Conservation (phyloP, 257 asterid species). For the Solanum pennellii region DNA sequence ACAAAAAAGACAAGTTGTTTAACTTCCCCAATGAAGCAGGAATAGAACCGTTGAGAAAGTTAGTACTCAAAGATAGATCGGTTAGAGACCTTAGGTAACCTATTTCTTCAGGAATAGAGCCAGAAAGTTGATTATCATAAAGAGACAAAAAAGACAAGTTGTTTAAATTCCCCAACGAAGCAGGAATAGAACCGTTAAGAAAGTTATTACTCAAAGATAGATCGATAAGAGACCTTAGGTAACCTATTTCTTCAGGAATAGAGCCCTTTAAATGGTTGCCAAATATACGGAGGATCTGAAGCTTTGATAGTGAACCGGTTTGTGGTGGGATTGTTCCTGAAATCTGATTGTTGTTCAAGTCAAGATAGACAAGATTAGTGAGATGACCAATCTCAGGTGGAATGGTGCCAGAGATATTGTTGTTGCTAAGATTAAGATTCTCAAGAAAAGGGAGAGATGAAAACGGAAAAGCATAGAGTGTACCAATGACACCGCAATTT, state of each 20-base stretch:
- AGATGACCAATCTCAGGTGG: too few relatives aligned
- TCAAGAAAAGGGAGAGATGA: too few relatives aligned
- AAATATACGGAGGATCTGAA: accelerated
- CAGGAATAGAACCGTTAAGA: neutral
- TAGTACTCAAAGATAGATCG: too few relatives aligned
- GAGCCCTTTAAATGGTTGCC: accelerated
- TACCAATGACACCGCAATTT: accelerated
- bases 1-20: neutral
- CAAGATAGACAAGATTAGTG: too few relatives aligned
- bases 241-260: accelerated
- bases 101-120: neutral
- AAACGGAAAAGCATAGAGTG: neutral
- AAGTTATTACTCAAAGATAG: neutral
- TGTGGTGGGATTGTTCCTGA: too few relatives aligned
- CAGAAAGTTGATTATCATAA: accelerated
- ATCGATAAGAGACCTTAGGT: neutral
- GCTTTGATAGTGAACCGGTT: too few relatives aligned
- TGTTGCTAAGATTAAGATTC: neutral
- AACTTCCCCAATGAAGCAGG: too few relatives aligned
- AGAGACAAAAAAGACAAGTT: accelerated
- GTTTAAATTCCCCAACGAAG: neutral
- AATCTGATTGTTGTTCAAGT: too few relatives aligned
- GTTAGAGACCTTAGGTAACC: too few relatives aligned
- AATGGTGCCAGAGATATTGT: neutral
- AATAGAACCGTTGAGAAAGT: too few relatives aligned